phyloP scores from a whole-genome alignment of 257 asterid species.

The Knoxia roxburghii region DNA sequence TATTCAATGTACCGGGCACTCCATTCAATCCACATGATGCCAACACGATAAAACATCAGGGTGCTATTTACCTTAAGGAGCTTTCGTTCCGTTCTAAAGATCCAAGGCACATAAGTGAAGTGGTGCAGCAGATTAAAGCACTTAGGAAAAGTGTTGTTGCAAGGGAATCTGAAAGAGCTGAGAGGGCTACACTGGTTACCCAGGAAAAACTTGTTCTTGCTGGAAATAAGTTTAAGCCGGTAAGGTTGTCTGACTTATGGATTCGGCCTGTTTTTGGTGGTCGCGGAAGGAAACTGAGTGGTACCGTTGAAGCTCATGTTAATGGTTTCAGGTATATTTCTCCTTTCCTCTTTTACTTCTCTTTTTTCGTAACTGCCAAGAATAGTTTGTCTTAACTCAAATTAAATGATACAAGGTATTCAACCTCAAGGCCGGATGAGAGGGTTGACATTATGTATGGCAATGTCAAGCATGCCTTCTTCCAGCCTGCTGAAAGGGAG shows the following conservation, averaged over 20 bases:
- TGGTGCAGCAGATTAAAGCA: conserved; percentile 55
- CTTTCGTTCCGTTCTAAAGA: conserved; percentile 68
- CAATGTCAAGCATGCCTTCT: conserved; percentile 61
- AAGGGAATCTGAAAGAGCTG: conserved; percentile 79
- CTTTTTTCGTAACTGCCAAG: neutral
- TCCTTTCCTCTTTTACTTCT: neutral
- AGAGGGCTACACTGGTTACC: conserved; percentile 67
- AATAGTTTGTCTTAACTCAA: conserved; percentile 1
- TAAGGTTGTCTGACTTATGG: conserved; percentile 58
- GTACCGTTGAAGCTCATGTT: conserved; percentile 61
- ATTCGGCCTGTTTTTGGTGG: conserved; percentile 79
- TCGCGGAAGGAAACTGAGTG: conserved; percentile 52
- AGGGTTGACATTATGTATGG: conserved; percentile 62
- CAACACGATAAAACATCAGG: conserved; percentile 45
- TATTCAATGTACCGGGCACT: conserved; percentile 70
- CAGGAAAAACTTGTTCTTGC: conserved; percentile 64
- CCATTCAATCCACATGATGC: conserved; percentile 61
- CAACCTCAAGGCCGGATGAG: conserved; percentile 59
- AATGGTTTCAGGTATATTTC: conserved; percentile 56
- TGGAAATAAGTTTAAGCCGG: conserved; percentile 58
- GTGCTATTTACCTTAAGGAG: conserved; percentile 56
- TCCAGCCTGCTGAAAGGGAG: conserved; percentile 84
- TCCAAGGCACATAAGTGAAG: conserved; percentile 64
- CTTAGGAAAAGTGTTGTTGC: conserved; percentile 56
- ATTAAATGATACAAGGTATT: conserved; percentile 50